These are phyloP conservation scores for Barbatosphaeria neglecta DNA, from an alignment of 495 filamentous ascomycete species.

Conservation along the genomic window DNA sequence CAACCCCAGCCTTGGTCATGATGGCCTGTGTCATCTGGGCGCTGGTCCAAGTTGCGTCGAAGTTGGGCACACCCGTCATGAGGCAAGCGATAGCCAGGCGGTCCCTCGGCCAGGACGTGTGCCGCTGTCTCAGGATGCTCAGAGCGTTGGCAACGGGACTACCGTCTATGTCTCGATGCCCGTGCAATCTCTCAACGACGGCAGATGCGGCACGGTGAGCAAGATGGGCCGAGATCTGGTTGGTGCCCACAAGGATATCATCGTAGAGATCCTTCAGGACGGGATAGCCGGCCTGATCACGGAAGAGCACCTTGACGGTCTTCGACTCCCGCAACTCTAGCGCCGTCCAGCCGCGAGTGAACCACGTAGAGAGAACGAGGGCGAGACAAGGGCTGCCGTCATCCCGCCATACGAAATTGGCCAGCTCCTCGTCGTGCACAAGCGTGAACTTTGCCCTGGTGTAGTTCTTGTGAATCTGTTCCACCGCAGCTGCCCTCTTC, in stretches of 20 bases:
- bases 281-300: conserved; percentile 1
- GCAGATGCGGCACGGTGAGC: not conserved
- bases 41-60: not conserved
- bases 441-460: conserved; percentile 15
- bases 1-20: not conserved
- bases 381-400: conserved; percentile 10
- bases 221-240: not conserved
- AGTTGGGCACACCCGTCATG: not conserved
- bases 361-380: conserved; percentile 16
- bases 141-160: not conserved
- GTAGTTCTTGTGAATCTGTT: conserved; percentile 15
- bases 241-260: conserved; percentile 5
- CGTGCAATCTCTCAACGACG: not conserved
- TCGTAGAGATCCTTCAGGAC: conserved; percentile 21
- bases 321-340: conserved; percentile 17
- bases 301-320: conserved; percentile 22
- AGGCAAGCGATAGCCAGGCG: not conserved
- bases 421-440: conserved; percentile 19
- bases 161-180: not conserved
- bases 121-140: not conserved
- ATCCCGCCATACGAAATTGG: conserved; percentile 16
- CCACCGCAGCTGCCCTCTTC: conserved; percentile 4
- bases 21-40: not conserved
- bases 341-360: conserved; percentile 17
- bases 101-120: not conserved